Evolutionary conservation across 129 eudicot genomes (phyloP).

Genomic region (Helianthus tuberosus): DNA sequence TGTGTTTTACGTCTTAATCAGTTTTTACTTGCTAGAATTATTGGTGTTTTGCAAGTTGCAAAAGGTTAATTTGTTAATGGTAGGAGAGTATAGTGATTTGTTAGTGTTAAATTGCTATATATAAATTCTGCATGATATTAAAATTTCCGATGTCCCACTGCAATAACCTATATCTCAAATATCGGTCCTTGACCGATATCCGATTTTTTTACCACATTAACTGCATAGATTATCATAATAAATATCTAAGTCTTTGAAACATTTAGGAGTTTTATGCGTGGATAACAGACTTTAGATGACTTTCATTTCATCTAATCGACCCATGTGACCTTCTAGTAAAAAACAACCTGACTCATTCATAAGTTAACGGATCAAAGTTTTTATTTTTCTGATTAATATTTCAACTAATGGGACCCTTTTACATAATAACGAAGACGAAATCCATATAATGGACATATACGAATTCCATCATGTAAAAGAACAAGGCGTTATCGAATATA

Average conservation of each 20-base stretch:
- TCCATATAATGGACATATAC: neutral
- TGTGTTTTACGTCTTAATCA: no score
- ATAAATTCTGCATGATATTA: no score
- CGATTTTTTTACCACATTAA: no score
- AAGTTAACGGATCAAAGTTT: neutral
- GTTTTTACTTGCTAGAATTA: no score
- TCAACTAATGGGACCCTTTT: neutral
- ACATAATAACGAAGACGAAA: neutral
- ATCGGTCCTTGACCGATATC: no score
- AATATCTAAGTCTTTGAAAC: neutral
- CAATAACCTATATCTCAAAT: no score
- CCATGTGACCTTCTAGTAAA: neutral
- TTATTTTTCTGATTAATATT: neutral
- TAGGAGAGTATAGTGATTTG: no score
- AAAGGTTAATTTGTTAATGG: no score
- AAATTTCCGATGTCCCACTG: no score
- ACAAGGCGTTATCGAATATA: neutral
- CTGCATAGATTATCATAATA: neutral
- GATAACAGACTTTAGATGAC: neutral
- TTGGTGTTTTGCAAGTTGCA: no score
- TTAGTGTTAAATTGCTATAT: no score
- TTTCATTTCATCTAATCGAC: neutral
- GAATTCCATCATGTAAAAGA: neutral
- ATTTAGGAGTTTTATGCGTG: neutral
- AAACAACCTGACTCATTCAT: neutral